Base-by-base conservation (phyloP, 2,329 filamentous ascomycete genomes). In the Aspergillus quadricinctus region DNA sequence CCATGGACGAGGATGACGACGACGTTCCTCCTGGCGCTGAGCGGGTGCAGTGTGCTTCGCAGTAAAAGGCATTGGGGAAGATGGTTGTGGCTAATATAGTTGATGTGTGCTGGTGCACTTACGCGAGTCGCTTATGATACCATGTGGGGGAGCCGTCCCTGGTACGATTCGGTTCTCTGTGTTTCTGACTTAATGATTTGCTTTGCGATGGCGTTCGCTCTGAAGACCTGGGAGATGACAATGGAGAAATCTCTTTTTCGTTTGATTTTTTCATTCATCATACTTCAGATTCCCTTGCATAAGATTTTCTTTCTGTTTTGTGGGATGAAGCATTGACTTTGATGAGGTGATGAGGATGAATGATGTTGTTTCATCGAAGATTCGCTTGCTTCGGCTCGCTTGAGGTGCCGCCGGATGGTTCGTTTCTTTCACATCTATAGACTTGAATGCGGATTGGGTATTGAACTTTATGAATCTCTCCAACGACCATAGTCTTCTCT, bases 1-100 rank as follows among this genome's bases (percentile, higher is more conserved):
- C 54, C 73, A 85, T 85, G 80, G 88, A 90, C 1, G 89, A 92
- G 43, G 89, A 92, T 11, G 89, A 92, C 7, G 78, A 80, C 10
- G 78, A 81, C 56, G 72, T 78, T 56, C 78, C 77, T 54, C 70
- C 71, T 49, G 78, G 78, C 53, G 77, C 75, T 49, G 78, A 81
- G 72, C 72, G 78, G 51, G 75, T 81, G 67, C 78, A 81, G 66
- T 81, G 78, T 63, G 78, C 78, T 54, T 80, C 77, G 31, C 78
- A 81, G 73, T 81, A 77, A 75, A 66, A 7, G n/a, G 49, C 37
- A 52, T 56, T 49, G 29, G 31, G 41, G 53, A 31, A 57, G 19
- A 56, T 46, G 50, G 45, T 46, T 37, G 56, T 60, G 56, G 55
- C 58, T 55, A 52, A 56, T 61, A 57, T 57, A 56, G 57, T 58